Evolutionary conservation across 2,329 filamentous ascomycete genomes (phyloP), one percentile per base, ranked within the genome.

Genomic region (Drechslerella stenobrocha): DNA sequence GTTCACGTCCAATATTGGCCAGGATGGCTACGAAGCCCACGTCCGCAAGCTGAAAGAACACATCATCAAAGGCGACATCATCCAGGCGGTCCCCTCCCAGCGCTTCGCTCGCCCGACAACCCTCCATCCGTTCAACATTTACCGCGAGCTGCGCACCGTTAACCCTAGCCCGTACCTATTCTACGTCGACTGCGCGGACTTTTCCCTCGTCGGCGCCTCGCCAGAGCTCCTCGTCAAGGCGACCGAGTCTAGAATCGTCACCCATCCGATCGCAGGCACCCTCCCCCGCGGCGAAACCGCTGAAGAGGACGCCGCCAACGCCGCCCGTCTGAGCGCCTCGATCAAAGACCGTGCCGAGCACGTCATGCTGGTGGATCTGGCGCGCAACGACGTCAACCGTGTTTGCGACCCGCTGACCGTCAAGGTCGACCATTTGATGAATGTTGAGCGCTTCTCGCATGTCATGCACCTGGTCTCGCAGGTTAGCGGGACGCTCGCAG

Each of bases 161-260:
- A 98, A 98, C 76, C 93, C 93, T 0, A 96, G 90, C 6, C 93
- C 93, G 0, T 98, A 98, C 77, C 84, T 98, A 32, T 98, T 98
- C 81, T 98, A 91, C 78, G 84, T 98, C 69, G 86, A 93, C 76
- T 97, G 92, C 78, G 82, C 83, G 66, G 87, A 89, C 74, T 97
- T 98, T 78, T 89, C 96, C 76, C 91, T 98, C 71, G 87, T 98
- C 9, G 93, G 93, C 64, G 93, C 93, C 35, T 95, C 89, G 61
- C 93, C 93, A 0, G 93, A 98, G 78, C 83, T 97, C 69, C 84
- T 98, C 45, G 92, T 96, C 74, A 96, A 96, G 79, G 86, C 88
- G 71, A 90, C 96, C 75, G 82, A 82, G 35, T 89, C 90, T 23
- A 84, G 89, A 53, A 88, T 98, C 75, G 90, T 97, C 75, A 97